A percentile compares a stretch with the other conserved stretches of the same genome.
These are phyloP conservation scores for Naematelia encephala DNA, from an alignment of 768 basidiomycete species.

Conservation along the genomic window DNA sequence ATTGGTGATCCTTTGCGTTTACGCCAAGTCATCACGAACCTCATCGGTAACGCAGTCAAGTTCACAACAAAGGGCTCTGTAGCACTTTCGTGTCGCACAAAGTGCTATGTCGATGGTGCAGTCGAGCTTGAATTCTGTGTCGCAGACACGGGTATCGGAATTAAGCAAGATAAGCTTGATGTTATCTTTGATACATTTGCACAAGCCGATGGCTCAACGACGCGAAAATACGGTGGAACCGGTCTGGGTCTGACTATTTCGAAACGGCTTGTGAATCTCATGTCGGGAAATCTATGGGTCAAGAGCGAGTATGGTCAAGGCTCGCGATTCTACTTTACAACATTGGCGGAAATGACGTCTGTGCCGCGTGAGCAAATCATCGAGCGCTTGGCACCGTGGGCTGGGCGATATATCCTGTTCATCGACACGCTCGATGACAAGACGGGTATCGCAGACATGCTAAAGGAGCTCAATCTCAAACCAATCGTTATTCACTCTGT, in stretches of 20 bases:
- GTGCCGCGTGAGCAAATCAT: slow-evolving; percentile 37
- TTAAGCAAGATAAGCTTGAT: slow-evolving; percentile 96
- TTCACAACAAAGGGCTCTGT: slow-evolving; percentile 95
- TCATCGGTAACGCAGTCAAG: slow-evolving; percentile 80
- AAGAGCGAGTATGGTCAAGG: slow-evolving; percentile 90
- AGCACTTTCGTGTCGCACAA: slow-evolving; percentile 70
- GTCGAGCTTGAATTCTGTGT: slow-evolving; percentile 96
- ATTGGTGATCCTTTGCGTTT: slow-evolving; percentile 94
- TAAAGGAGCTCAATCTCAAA: slow-evolving; percentile 73
- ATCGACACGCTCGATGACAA: slow-evolving; percentile 78
- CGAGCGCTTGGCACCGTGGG: slow-evolving; percentile 61
- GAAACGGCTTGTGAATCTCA: slow-evolving; percentile 90
- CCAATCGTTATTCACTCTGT: slow-evolving; percentile 73
- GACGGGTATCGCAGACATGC: slow-evolving; percentile 70
- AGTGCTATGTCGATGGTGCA: slow-evolving; percentile 64
- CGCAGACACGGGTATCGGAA: slow-evolving; percentile 95
- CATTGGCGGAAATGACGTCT: slow-evolving; percentile 47
- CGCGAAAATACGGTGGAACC: slow-evolving; percentile 96
- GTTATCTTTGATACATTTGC: slow-evolving; percentile 99
- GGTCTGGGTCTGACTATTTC: slow-evolving; percentile 96
- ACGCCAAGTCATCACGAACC: slow-evolving; percentile 59
- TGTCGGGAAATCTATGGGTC: slow-evolving; percentile 99
- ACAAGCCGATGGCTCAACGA: slow-evolving; percentile 97
- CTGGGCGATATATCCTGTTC: slow-evolving; percentile 82
- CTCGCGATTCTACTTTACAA: slow-evolving; percentile 81